phyloP scores from a whole-genome alignment of 306 rosid species.

The Castanea sativa region DNA sequence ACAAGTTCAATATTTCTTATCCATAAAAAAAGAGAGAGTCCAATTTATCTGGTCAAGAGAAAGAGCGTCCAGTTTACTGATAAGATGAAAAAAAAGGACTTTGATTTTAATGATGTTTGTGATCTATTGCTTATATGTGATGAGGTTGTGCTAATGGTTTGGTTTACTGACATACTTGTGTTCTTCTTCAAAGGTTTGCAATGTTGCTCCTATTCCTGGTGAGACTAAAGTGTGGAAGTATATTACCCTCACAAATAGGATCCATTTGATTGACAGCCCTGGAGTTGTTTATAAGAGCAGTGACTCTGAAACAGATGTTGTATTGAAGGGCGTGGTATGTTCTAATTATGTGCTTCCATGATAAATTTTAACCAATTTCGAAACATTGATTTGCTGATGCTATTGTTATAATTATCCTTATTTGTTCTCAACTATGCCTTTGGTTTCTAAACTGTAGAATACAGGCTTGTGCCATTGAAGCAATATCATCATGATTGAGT shows the following conservation, averaged over 20 bases:
- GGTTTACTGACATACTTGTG: slow-evolving; percentile 10
- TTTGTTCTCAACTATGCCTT: not conserved
- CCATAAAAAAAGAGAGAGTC: not conserved
- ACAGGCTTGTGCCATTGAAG: not conserved
- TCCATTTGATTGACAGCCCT: slow-evolving; percentile 90
- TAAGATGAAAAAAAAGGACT: too few relatives aligned
- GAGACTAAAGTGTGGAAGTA: slow-evolving; percentile 98
- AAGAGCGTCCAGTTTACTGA: too few relatives aligned
- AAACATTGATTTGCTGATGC: not conserved
- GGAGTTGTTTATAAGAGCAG: slow-evolving; percentile 87
- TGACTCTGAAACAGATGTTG: slow-evolving; percentile 86
- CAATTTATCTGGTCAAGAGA: not conserved
- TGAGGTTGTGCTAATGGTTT: not conserved
- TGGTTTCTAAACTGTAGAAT: not conserved
- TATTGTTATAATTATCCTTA: not conserved
- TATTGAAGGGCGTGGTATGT: slow-evolving; percentile 93
- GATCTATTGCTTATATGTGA: not conserved
- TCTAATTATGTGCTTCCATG: not conserved
- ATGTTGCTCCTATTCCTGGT: slow-evolving; percentile 98
- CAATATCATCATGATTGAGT: not conserved
- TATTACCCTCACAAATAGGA: slow-evolving; percentile 93
- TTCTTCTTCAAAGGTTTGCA: slow-evolving; percentile 68
- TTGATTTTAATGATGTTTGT: not conserved
- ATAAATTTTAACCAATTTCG: not conserved
- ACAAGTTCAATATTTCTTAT: not conserved